Base-by-base conservation (phyloP, 352 stramenopile genomes). In the Thalassiosira gravida region DNA sequence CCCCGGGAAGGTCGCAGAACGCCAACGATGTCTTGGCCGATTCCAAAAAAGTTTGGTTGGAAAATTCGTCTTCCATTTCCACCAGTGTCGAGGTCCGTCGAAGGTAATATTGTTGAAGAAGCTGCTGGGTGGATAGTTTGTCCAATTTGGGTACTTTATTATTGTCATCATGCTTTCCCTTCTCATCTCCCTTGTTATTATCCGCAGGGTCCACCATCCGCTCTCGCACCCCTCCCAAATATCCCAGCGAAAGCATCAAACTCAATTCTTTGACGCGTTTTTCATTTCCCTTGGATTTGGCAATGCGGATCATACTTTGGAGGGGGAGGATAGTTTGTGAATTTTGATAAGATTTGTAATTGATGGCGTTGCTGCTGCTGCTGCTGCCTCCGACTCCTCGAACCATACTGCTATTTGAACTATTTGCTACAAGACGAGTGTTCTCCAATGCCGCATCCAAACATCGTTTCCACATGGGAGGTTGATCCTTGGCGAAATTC, bases 381-480 rank as follows among this genome's bases (percentile, higher is more conserved):
- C 18, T 63, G 6, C 42, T 77, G 27, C 0, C n/a, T n/a, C n/a
- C n/a, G n/a, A n/a, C n/a, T n/a, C n/a, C n/a, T n/a, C n/a, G n/a
- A n/a, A n/a, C n/a, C n/a, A n/a, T 46, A n/a, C 27, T 22, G 18
- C 1, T 53, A 7, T 16, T 50, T 13, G 2, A 32, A 14, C 16
- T 64, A 32, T 0, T 62, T 14, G 1, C 25, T 27, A n/a, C 25
- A 6, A 37, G 8, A n/a, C 24, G 3, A 24, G 8, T 18, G 25
- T 27, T 30, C 32, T 18, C 35, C 22, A 80, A 55, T 16, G 77
- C 74, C 62, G n/a, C 27, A 69, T 92, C 84, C 50, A 87, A 77
- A 42, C 77, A 75, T 46, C 74, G 82, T 67, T 89, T 92, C 77
- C 82, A 92, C 63, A 89, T 86, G 8, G 58, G 78, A 25, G 80